Conservation (phyloP, 345 rosid genomes). For the Gossypium arboreum region DNA sequence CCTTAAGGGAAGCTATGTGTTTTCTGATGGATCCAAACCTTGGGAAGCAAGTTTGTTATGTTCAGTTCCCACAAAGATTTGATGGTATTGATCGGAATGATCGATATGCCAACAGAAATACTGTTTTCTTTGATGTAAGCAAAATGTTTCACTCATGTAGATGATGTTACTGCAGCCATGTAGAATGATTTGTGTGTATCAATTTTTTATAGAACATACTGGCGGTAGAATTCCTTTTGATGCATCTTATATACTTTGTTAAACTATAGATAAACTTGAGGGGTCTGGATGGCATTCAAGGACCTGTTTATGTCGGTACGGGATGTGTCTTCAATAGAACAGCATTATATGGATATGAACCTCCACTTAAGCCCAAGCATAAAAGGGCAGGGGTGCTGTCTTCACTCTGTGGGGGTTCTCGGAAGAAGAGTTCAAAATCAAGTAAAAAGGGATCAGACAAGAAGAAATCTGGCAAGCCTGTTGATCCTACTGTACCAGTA, state of each 20-base stretch:
- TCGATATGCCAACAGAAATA: conserved; percentile 86
- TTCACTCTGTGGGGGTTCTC: conserved; percentile 82
- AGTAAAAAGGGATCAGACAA: conserved; percentile 65
- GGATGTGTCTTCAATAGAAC: conserved; percentile 98
- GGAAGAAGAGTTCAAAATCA: conserved; percentile 67
- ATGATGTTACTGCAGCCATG: not conserved
- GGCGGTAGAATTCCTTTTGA: not conserved
- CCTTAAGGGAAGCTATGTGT: conserved; percentile 91
- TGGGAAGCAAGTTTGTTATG: conserved; percentile 88
- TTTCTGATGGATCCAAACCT: conserved; percentile 93
- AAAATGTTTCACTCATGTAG: not conserved
- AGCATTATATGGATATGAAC: conserved; percentile 92
- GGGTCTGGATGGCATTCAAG: conserved; percentile 98
- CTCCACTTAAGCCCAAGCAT: conserved; percentile 86
- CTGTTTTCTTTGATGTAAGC: conserved; percentile 92
- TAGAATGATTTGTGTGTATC: not conserved
- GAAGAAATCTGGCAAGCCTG: conserved; percentile 81
- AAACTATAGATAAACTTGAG: conserved; percentile 80
- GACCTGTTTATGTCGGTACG: conserved; percentile 98
- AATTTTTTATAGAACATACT: not conserved
- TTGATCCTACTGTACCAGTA: conserved; percentile 81
- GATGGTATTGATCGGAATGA: conserved; percentile 90
- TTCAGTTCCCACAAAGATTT: conserved; percentile 94
- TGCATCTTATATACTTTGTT: not conserved
- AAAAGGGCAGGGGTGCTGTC: conserved; percentile 68